These are phyloP conservation scores for Hordeum pubiflorum DNA, from an alignment of 202 grass and related monocot genomes.

Conservation along the genomic window DNA sequence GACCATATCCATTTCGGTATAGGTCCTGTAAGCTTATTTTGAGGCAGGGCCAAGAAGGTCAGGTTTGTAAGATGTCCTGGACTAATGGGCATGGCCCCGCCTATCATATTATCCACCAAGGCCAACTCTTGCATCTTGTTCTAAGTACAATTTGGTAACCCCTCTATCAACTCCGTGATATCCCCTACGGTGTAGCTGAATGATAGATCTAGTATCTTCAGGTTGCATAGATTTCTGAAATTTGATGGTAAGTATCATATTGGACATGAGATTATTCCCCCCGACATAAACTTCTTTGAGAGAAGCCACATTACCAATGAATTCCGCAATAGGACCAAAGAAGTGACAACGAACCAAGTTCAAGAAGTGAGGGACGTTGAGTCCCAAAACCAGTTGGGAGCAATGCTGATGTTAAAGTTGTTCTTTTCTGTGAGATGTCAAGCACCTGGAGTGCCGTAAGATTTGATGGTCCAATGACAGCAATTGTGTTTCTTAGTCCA, in stretches of 20 bases:
- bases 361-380: neutral
- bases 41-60: neutral
- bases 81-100: constrained; percentile 2
- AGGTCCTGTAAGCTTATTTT: neutral
- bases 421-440: neutral
- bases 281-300: neutral
- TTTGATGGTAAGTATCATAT: neutral
- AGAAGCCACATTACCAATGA: constrained; percentile 20
- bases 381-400: constrained; percentile 28
- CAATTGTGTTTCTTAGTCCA: neutral
- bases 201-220: neutral
- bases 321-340: constrained; percentile 3
- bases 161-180: constrained; percentile 23
- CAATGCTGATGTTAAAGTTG: neutral
- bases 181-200: neutral
- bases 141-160: constrained; percentile 6
- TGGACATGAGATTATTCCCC: neutral
- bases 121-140: constrained; percentile 15
- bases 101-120: neutral
- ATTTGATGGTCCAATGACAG: constrained; percentile 16
- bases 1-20: constrained; percentile 2
- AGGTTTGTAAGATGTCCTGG: neutral
- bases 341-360: fast-evolving
- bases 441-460: constrained; percentile 23
- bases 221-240: constrained; percentile 13